Evolutionary conservation across 345 rosid genomes (phyloP).

Genomic region (Citrus australasica): DNA sequence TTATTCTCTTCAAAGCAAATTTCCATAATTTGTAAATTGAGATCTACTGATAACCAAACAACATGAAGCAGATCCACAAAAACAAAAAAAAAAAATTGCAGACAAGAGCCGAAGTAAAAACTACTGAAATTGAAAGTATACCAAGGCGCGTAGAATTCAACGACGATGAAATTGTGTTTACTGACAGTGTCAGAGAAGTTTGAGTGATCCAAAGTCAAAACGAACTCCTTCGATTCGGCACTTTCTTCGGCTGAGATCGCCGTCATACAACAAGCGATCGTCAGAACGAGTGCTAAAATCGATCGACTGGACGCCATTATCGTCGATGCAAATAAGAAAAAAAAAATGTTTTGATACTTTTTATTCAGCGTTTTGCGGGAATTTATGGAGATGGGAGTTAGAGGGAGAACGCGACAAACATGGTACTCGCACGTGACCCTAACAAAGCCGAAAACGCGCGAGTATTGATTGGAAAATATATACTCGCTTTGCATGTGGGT

Average conservation of each 20-base stretch:
- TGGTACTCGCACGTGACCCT: conserved; percentile 13
- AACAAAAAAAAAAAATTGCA: not conserved
- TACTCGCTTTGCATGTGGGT: conserved; percentile 31
- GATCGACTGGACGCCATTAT: conserved; percentile 41
- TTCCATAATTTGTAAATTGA: not conserved
- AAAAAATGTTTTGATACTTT: not conserved
- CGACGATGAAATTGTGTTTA: conserved; percentile 85
- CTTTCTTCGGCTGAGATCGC: conserved; percentile 42
- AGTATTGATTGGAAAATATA: rapidly evolving
- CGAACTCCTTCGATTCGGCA: conserved; percentile 60
- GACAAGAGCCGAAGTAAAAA: too few relatives aligned
- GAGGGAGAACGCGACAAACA: conserved; percentile 11
- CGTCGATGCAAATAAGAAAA: not conserved
- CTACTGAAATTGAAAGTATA: conserved; percentile 8
- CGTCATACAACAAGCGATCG: conserved; percentile 20
- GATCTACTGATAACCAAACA: conserved; percentile 12
- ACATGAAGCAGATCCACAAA: not conserved
- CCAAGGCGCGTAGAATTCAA: conserved; percentile 99
- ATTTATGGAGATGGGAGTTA: not conserved
- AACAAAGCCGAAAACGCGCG: not conserved
- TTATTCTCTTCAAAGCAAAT: not conserved
- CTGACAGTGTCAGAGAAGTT: conserved; percentile 75
- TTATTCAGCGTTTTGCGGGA: not conserved
- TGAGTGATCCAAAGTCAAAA: conserved; percentile 77
- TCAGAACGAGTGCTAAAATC: conserved; percentile 20